Evolutionary conservation across 2,329 filamentous ascomycete genomes (phyloP).

Genomic region (Colletotrichum endophyticum): DNA sequence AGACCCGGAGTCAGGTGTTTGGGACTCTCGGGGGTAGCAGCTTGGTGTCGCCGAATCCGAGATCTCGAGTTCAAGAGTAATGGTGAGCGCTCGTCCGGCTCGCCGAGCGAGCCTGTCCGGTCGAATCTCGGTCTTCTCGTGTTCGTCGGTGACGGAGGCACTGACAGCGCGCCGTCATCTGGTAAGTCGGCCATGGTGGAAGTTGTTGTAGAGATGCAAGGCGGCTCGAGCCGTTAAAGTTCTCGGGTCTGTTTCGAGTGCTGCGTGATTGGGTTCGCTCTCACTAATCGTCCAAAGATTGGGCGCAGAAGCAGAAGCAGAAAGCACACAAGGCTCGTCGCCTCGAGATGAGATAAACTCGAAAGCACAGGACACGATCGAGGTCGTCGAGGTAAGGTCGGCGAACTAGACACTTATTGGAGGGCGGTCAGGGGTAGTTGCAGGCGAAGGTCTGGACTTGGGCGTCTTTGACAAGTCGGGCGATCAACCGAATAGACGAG

Average conservation of each 20-base stretch:
- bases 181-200: conserved; percentile 9
- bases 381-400: background rate
- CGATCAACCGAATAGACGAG: background rate
- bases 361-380: background rate
- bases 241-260: background rate
- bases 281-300: background rate
- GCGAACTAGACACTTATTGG: background rate
- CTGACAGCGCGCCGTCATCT: conserved; percentile 11
- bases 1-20: conserved; percentile 23
- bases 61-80: conserved; percentile 45
- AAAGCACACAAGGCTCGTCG: background rate
- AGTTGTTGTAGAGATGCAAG: background rate
- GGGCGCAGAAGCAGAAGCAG: background rate
- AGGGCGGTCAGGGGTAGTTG: background rate
- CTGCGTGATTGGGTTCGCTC: background rate
- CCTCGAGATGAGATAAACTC: background rate
- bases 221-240: conserved; percentile 11
- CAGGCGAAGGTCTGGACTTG: background rate
- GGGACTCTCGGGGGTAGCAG: conserved; percentile 21
- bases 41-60: conserved; percentile 40
- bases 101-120: conserved; percentile 7
- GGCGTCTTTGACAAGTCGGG: background rate
- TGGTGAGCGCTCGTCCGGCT: conserved; percentile 48
- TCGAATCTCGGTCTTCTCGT: conserved; percentile 18
- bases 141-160: conserved; percentile 12